Conservation (phyloP, 148 eudicot species). For the Rhododendron ferrugineum region DNA sequence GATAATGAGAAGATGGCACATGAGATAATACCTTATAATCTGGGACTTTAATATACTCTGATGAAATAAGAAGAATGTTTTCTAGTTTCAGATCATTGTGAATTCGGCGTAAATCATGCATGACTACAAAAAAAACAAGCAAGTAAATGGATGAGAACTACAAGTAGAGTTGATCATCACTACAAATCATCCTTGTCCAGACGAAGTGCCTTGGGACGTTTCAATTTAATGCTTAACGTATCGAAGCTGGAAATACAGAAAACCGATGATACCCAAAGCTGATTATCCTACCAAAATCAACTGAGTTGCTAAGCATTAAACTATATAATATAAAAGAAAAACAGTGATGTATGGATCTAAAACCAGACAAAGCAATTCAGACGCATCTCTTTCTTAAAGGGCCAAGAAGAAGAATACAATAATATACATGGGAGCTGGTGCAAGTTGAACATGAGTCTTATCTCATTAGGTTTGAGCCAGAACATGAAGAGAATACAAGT, state of each 20-base stretch:
- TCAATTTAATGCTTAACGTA: neutral
- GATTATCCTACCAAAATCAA: neutral
- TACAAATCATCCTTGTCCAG: neutral
- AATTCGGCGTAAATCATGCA: slow-evolving; percentile 54
- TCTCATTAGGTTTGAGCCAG: no score
- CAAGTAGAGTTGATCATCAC: neutral
- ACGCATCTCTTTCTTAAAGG: no score
- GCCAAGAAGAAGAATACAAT: no score
- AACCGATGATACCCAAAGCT: neutral
- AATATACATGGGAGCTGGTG: no score
- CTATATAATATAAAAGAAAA: neutral
- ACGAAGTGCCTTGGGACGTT: neutral
- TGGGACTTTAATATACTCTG: slow-evolving; percentile 46
- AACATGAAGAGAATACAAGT: no score
- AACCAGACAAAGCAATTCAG: no score
- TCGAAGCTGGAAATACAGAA: neutral
- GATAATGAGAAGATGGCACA: neutral
- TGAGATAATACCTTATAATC: slow-evolving; percentile 42
- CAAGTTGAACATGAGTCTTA: no score
- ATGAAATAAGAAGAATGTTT: slow-evolving; percentile 51
- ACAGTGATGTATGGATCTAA: slow-evolving; percentile 5
- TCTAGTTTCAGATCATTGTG: slow-evolving; percentile 60
- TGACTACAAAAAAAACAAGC: slow-evolving; percentile 40
- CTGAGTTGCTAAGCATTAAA: slow-evolving; percentile 1
- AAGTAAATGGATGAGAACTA: slow-evolving; percentile 7